Evolutionary conservation across 2,329 filamentous ascomycete genomes (phyloP).

Genomic region (Aaosphaeria arxii): DNA sequence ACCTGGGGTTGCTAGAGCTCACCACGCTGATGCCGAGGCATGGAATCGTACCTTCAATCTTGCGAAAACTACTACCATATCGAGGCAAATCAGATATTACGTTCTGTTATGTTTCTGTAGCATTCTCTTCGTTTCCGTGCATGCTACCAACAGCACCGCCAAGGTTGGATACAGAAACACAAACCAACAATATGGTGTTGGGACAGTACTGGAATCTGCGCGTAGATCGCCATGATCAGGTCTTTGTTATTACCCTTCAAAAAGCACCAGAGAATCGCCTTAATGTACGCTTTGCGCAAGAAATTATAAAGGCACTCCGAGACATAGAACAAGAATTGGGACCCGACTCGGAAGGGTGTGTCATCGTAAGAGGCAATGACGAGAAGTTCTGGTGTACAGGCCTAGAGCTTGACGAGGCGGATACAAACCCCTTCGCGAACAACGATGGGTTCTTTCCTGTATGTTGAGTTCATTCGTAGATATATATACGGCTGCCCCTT

Average conservation of each 20-base stretch:
- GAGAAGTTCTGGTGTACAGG: conserved; percentile 53
- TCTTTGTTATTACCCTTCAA: conserved; percentile 55
- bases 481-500: conserved; percentile 41
- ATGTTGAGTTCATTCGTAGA: neutral
- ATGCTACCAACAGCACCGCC: no score
- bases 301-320: conserved; percentile 51
- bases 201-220: conserved; percentile 42
- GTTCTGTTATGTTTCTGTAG: no score
- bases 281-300: conserved; percentile 50
- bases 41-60: no score
- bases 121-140: no score
- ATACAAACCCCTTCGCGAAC: conserved; percentile 54
- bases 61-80: no score
- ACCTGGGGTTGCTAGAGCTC: no score
- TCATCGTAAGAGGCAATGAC: conserved; percentile 53
- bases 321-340: conserved; percentile 48
- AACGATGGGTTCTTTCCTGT: conserved; percentile 55
- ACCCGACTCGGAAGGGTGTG: conserved; percentile 48
- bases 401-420: conserved; percentile 47
- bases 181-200: conserved; percentile 13
- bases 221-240: conserved; percentile 45
- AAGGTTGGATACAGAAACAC: no score
- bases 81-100: no score
- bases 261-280: conserved; percentile 55
- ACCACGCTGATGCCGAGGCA: no score